Percentiles rank a stretch among this genome's conserved stretches.
These are phyloP conservation scores for Gossypium davidsonii DNA, from an alignment of 441 rosid genomes.

Conservation along the genomic window DNA sequence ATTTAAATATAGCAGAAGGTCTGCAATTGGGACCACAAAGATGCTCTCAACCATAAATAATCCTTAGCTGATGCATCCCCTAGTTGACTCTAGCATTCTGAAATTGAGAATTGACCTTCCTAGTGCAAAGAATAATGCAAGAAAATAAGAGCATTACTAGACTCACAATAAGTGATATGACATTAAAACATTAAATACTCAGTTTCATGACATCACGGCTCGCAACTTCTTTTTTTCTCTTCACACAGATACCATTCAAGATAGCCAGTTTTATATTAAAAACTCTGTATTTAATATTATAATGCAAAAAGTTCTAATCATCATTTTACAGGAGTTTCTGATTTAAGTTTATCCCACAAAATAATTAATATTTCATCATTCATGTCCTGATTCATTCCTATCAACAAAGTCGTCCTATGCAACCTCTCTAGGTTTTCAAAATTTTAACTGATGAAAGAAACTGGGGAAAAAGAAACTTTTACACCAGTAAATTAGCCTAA, in stretches of 20 bases:
- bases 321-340: neutral
- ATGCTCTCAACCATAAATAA: neutral
- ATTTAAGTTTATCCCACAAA: slow-evolving; percentile 3
- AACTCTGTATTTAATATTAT: neutral
- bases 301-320: neutral
- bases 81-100: slow-evolving; percentile 14
- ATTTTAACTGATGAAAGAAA: neutral
- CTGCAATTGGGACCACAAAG: neutral
- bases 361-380: neutral
- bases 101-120: slow-evolving; percentile 17
- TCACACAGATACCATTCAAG: neutral
- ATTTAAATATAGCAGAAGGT: neutral
- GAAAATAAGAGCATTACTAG: neutral
- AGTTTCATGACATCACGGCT: neutral
- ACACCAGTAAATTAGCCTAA: neutral
- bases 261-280: neutral
- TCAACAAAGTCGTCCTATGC: neutral
- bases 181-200: neutral
- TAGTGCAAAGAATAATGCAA: slow-evolving; percentile 1
- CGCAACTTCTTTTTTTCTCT: neutral
- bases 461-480: neutral
- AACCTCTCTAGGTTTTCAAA: neutral
- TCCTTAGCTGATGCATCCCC: slow-evolving; percentile 5
- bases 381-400: neutral
- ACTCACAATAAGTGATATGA: neutral